Conservation (phyloP, 805 yeast species). For the Hemisphaericaspora nanyangensis region DNA sequence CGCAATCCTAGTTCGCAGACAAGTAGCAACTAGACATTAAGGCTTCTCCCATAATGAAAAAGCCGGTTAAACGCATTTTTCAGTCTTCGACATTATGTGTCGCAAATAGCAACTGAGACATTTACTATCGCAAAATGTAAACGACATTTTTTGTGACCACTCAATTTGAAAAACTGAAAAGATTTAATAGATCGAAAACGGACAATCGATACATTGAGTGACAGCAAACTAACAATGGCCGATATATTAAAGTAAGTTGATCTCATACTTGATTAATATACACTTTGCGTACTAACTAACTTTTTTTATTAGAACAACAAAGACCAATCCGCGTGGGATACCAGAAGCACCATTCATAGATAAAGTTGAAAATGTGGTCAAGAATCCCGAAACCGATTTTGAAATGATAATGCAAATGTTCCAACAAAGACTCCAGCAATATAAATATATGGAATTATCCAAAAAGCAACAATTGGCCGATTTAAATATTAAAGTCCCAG, state of each 20-base stretch:
- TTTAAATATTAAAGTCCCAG: constrained; percentile 78
- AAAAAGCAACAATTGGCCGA: constrained; percentile 48
- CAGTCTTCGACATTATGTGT: too few relatives aligned
- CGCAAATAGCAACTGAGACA: too few relatives aligned
- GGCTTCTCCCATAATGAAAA: too few relatives aligned
- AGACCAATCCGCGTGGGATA: constrained; percentile 86
- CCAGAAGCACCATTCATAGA: constrained; percentile 95
- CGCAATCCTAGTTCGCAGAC: too few relatives aligned
- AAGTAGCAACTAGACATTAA: too few relatives aligned
- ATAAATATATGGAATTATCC: constrained; percentile 77
- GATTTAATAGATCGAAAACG: too few relatives aligned
- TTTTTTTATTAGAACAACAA: constrained; percentile 13
- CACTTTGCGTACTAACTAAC: constrained; percentile 5
- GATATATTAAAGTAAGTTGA: constrained; percentile 28
- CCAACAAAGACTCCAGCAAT: constrained; percentile 86
- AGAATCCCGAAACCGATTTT: constrained; percentile 59
- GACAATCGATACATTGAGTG: too few relatives aligned
- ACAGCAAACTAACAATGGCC: constrained; percentile 25
- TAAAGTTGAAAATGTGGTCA: constrained; percentile 70
- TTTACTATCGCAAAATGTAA: too few relatives aligned
- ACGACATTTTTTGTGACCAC: too few relatives aligned
- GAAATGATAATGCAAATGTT: constrained; percentile 66
- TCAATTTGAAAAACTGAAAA: too few relatives aligned
- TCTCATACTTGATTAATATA: neutral
- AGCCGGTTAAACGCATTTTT: too few relatives aligned